These are phyloP conservation scores for Torulaspora franciscae DNA, from an alignment of 805 yeast species.

Conservation along the genomic window DNA sequence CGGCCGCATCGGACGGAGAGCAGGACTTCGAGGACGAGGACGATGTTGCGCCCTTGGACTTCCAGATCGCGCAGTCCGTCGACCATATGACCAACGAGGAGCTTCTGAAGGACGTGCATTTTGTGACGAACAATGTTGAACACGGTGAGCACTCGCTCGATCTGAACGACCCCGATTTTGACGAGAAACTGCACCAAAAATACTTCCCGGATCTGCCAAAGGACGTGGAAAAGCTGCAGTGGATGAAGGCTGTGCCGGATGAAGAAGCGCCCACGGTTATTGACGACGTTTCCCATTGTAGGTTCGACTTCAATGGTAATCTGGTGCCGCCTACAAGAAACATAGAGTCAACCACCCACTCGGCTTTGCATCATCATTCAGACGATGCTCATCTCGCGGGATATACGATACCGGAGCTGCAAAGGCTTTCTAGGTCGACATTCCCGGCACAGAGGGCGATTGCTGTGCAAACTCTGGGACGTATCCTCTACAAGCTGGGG, in stretches of 20 bases:
- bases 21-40: conserved; percentile 38
- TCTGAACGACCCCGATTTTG: conserved; percentile 71
- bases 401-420: conserved; percentile 78
- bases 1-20: background rate
- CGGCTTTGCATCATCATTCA: conserved; percentile 89
- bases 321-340: conserved; percentile 57
- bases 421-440: conserved; percentile 71
- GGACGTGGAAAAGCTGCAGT: conserved; percentile 74
- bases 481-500: conserved; percentile 78
- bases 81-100: conserved; percentile 43
- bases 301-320: conserved; percentile 87
- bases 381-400: conserved; percentile 89
- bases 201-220: conserved; percentile 87
- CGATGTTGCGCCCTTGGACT: conserved; percentile 48
- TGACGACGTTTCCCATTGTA: conserved; percentile 56
- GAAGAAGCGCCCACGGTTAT: conserved; percentile 32
- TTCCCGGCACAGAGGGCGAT: conserved; percentile 82
- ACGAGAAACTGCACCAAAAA: conserved; percentile 71
- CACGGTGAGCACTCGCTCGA: conserved; percentile 40
- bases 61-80: conserved; percentile 44
- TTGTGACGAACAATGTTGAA: conserved; percentile 49
- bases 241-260: conserved; percentile 78
- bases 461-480: conserved; percentile 81
- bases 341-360: conserved; percentile 44
- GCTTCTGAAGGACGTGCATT: conserved; percentile 51